phyloP scores from a whole-genome alignment of 2,329 filamentous ascomycete species.

The Allantophomopsis cytisporea region DNA sequence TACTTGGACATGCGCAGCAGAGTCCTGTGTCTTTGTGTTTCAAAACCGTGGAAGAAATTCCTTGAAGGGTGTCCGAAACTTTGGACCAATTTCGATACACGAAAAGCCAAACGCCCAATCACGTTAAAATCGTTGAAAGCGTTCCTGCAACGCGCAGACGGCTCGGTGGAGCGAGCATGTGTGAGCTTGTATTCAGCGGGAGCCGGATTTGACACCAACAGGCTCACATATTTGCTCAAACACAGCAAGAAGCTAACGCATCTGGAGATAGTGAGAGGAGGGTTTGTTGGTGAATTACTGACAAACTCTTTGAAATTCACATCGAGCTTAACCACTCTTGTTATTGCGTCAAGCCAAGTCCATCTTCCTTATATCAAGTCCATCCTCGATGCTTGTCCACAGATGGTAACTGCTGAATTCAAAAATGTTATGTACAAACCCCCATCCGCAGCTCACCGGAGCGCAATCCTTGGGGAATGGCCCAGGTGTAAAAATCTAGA shows the following conservation, averaged over 20 bases:
- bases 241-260: slow-evolving; percentile 12
- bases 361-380: slow-evolving; percentile 2
- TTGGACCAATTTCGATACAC: slow-evolving; percentile 17
- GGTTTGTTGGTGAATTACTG: slow-evolving; percentile 13
- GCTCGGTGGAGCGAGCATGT: slow-evolving; percentile 11
- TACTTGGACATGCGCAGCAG: slow-evolving; percentile 14
- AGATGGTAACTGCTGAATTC: slow-evolving; percentile 1
- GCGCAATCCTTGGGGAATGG: background rate
- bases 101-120: slow-evolving; percentile 5
- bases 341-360: slow-evolving; percentile 4
- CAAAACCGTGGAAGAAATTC: slow-evolving; percentile 15
- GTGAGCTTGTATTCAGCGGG: slow-evolving; percentile 6
- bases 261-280: slow-evolving; percentile 10
- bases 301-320: slow-evolving; percentile 7
- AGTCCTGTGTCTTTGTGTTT: slow-evolving; percentile 17
- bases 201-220: slow-evolving; percentile 8
- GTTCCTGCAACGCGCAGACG: slow-evolving; percentile 15
- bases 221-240: slow-evolving; percentile 10
- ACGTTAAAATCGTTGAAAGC: slow-evolving; percentile 10
- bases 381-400: slow-evolving; percentile 1
- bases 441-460: background rate
- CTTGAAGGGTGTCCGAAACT: slow-evolving; percentile 15
- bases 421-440: background rate
- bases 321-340: slow-evolving; percentile 8
- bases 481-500: background rate